phyloP scores from a whole-genome alignment of 176 grass and related monocot species.

The Oryza glumipatula region DNA sequence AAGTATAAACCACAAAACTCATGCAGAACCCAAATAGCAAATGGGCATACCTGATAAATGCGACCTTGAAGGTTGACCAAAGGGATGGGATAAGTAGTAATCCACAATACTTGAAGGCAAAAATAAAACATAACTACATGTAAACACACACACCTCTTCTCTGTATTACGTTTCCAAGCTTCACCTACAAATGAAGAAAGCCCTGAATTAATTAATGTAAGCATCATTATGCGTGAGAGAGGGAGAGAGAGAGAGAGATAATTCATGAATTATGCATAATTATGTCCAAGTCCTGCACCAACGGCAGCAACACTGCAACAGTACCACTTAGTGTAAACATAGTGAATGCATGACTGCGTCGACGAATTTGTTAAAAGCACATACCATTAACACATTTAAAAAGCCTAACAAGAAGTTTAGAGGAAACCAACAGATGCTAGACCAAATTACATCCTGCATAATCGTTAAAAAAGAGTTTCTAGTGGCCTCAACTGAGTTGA shows the following conservation, averaged over 20 bases:
- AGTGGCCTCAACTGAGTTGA: background rate
- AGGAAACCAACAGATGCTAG: background rate
- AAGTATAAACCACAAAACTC: conserved; percentile 3
- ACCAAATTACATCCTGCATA: background rate
- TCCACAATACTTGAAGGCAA: conserved; percentile 32
- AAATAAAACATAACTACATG: conserved; percentile 36
- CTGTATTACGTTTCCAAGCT: conserved; percentile 82
- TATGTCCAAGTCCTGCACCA: background rate
- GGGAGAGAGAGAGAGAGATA: conserved; percentile 17
- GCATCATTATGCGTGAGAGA: background rate
- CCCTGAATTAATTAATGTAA: conserved; percentile 35
- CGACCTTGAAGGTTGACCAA: conserved; percentile 56
- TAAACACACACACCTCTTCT: conserved; percentile 66
- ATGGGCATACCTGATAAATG: conserved; percentile 69
- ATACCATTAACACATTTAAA: background rate
- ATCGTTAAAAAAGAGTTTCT: background rate
- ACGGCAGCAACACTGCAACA: background rate
- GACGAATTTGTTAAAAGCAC: background rate
- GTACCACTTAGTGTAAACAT: background rate
- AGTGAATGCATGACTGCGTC: background rate
- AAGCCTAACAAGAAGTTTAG: background rate
- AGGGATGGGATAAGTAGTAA: conserved; percentile 39
- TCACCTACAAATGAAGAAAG: conserved; percentile 57
- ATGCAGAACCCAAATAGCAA: conserved; percentile 10
- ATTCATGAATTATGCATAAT: background rate